Conservation (phyloP, 2,329 filamentous ascomycete genomes). For the Aspergillus vadensis region DNA sequence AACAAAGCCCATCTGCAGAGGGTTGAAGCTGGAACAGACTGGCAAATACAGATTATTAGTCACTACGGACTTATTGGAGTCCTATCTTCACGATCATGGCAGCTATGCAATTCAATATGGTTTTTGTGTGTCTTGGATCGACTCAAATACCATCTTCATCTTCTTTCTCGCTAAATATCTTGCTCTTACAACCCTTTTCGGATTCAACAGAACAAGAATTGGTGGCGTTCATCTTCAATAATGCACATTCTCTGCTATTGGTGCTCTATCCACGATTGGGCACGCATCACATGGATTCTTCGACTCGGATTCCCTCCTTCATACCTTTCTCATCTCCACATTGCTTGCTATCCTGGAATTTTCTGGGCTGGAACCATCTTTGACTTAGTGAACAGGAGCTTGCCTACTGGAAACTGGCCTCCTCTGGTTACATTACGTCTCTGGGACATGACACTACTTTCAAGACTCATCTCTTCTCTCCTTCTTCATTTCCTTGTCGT, state of each 20-base stretch:
- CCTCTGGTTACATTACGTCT: not conserved
- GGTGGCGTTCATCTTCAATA: not conserved
- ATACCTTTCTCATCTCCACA: not conserved
- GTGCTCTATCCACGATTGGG: not conserved
- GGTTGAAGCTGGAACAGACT: not conserved
- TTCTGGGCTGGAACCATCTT: conserved; percentile 8
- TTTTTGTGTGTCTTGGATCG: not conserved
- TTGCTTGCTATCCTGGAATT: conserved; percentile 2
- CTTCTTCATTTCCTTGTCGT: not conserved
- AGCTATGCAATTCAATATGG: not conserved
- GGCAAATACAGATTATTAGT: not conserved
- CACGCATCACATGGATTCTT: not conserved
- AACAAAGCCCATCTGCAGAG: not conserved
- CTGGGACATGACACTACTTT: not conserved
- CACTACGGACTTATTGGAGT: not conserved
- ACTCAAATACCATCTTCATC: not conserved
- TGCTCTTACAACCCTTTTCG: not conserved
- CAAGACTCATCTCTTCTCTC: not conserved
- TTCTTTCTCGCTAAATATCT: not conserved
- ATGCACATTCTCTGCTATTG: not conserved
- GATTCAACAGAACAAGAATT: not conserved
- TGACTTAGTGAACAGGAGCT: not conserved
- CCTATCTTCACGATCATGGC: not conserved
- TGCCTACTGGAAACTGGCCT: not conserved
- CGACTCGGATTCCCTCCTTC: not conserved